These are phyloP conservation scores for Globisporangium megalacanthum DNA, from an alignment of 352 stramenopile genomes.

Conservation along the genomic window DNA sequence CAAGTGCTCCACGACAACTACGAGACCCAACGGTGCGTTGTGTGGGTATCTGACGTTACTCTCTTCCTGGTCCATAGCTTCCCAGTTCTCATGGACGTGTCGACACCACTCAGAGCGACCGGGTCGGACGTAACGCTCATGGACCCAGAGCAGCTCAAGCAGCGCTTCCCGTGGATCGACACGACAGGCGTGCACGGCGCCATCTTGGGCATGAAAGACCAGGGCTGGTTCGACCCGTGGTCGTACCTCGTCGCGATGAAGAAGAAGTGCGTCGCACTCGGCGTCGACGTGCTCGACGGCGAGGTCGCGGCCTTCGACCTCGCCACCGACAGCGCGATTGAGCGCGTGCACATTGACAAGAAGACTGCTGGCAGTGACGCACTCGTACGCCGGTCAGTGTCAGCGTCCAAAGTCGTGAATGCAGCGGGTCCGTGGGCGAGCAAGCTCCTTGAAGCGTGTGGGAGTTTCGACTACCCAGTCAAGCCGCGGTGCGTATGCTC, in stretches of 20 bases:
- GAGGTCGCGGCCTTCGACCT: slow-evolving; percentile 67
- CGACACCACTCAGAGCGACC: slow-evolving; percentile 6
- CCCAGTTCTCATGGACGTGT: not conserved
- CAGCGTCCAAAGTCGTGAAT: slow-evolving; percentile 68
- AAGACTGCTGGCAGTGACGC: slow-evolving; percentile 19
- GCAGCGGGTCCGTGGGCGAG: slow-evolving; percentile 64
- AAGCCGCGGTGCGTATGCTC: slow-evolving; percentile 31
- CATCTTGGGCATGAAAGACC: slow-evolving; percentile 58
- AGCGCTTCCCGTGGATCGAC: slow-evolving; percentile 75
- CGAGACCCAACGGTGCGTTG: slow-evolving; percentile 31
- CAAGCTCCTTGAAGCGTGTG: slow-evolving; percentile 63
- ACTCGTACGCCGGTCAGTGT: slow-evolving; percentile 23
- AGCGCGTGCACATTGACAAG: slow-evolving; percentile 51
- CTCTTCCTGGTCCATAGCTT: not conserved
- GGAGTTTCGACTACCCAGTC: slow-evolving; percentile 68
- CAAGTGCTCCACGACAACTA: slow-evolving; percentile 60
- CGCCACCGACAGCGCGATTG: slow-evolving; percentile 42
- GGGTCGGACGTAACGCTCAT: slow-evolving; percentile 54
- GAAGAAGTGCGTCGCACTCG: slow-evolving; percentile 59
- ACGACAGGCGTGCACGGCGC: slow-evolving; percentile 52
- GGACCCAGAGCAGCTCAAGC: slow-evolving; percentile 38
- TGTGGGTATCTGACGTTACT: not conserved
- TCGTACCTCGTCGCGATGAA: slow-evolving; percentile 73
- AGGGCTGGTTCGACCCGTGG: slow-evolving; percentile 86
- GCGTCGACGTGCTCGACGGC: slow-evolving; percentile 67